phyloP scores from a whole-genome alignment of 2,329 filamentous ascomycete species.

The Penicillium crustosum region DNA sequence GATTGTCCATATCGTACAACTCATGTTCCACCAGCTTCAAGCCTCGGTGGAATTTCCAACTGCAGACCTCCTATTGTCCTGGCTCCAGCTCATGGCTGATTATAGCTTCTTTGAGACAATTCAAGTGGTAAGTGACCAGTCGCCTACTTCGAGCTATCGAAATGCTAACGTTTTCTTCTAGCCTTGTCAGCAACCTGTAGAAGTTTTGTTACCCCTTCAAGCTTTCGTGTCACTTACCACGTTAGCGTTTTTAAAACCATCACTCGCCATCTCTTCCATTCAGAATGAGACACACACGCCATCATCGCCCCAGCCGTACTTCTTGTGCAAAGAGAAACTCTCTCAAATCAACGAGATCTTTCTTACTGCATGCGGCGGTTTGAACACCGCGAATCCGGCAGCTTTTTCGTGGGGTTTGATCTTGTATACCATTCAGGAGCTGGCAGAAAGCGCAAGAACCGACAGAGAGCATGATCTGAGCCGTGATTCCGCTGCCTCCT shows the following conservation, averaged over 20 bases:
- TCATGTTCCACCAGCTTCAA: constrained; percentile 70
- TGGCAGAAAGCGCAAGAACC: constrained; percentile 42
- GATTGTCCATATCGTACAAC: constrained; percentile 69
- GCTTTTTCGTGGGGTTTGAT: constrained; percentile 81
- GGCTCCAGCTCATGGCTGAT: constrained; percentile 71
- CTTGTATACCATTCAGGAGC: constrained; percentile 65
- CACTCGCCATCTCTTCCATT: constrained; percentile 59
- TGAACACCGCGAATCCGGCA: constrained; percentile 68
- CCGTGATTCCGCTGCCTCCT: constrained; percentile 35
- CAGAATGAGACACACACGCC: constrained; percentile 26
- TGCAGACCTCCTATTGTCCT: constrained; percentile 61
- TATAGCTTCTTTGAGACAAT: constrained; percentile 70
- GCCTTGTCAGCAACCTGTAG: constrained; percentile 42
- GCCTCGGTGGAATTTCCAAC: constrained; percentile 58
- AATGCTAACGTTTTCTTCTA: constrained; percentile 24
- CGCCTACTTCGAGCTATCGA: constrained; percentile 1
- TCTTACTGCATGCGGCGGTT: constrained; percentile 55
- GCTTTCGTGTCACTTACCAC: constrained; percentile 70
- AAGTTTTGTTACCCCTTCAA: constrained; percentile 59
- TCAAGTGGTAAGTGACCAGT: constrained; percentile 50
- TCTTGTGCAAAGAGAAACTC: constrained; percentile 69
- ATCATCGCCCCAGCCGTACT: constrained; percentile 52
- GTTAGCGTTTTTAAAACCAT: constrained; percentile 68
- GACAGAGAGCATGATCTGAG: constrained; percentile 29
- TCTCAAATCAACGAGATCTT: constrained; percentile 72